Conservation (phyloP, 441 rosid genomes). For the Dalechampia spathulata region DNA sequence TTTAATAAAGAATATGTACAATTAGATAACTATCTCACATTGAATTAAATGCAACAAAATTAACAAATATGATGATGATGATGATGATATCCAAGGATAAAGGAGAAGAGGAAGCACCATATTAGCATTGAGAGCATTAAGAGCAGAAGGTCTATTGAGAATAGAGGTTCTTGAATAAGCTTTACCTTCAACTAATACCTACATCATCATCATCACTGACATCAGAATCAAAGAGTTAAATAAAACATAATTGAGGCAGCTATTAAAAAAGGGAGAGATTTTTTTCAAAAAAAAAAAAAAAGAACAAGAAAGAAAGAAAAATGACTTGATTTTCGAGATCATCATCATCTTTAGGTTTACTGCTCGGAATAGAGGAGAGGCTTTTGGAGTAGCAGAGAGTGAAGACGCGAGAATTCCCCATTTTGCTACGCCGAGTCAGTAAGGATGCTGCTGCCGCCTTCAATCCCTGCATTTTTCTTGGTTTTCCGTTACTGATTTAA, state of each 20-base stretch:
- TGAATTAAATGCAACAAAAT: too few species aligned
- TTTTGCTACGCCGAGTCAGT: conserved; percentile 23
- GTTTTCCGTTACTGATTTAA: background rate
- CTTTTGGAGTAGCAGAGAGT: conserved; percentile 13
- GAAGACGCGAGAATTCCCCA: conserved; percentile 13
- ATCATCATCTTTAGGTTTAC: conserved; percentile 28
- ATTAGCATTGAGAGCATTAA: conserved; percentile 68
- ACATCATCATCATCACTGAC: background rate
- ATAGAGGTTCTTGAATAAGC: conserved; percentile 60
- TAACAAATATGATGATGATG: too few species aligned
- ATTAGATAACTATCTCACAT: too few species aligned
- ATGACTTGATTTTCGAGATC: conserved; percentile 48
- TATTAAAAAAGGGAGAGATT: too few species aligned
- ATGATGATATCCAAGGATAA: too few species aligned
- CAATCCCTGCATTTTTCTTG: conserved; percentile 28
- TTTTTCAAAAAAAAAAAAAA: background rate
- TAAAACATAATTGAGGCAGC: too few species aligned
- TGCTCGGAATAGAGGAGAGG: conserved; percentile 35
- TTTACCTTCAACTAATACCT: conserved; percentile 71
- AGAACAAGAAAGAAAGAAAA: background rate
- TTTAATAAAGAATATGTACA: too few species aligned
- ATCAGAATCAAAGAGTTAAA: too few species aligned
- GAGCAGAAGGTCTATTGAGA: conserved; percentile 69
- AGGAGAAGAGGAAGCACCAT: conserved; percentile 43
- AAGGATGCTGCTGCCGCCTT: conserved; percentile 15